Base-by-base conservation (phyloP, 371 early-diverging fungal species). In the Mucor circinelloides region DNA sequence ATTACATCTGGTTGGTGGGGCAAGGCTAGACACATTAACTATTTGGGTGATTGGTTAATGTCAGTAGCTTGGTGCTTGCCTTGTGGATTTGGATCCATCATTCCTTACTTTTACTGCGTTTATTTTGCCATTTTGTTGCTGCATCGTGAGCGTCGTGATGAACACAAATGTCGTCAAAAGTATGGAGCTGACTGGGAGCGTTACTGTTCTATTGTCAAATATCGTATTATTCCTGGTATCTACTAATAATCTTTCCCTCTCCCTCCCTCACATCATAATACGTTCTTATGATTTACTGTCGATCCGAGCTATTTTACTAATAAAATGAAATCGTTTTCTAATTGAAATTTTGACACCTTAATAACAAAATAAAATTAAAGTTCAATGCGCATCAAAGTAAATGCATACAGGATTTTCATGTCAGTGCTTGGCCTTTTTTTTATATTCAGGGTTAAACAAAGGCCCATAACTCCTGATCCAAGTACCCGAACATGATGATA, bases 1-100 rank as follows among this genome's bases (percentile, higher is more conserved):
- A 77, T 98, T 34, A 88, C 89, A 32, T 85, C 85, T 42, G 96
- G 98, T 12, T 98, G 97, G 97, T 97, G 97, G 94, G 97, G 96
- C 6, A 81, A 83, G 27, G 91, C 96, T 9, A 82, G 96, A 44
- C 94, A 98, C 72, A 93, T 97, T 70, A 96, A 98, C 77, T 98
- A 98, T 81, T 77, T 93, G 52, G 95, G 92, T 25, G 95, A 96
- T 75, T 93, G 93, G 92, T 72, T 93, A 25, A 93, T 96, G 94
- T 87, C 91, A 7, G 72, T 94, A 46, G 80, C 95, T 5, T 95
- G 94, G 93, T 93, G 92, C 64, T 79, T 95, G 25, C 89, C 92
- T n/a, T 87, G 86, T 58, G 87, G 86, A 9, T 79, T 77, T 62
- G 82, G 71, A 44, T 85, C 90, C 23, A 79, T 89, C 44, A 82